Base-by-base conservation (phyloP, 352 stramenopile genomes). In the Ophiocytium majus region DNA sequence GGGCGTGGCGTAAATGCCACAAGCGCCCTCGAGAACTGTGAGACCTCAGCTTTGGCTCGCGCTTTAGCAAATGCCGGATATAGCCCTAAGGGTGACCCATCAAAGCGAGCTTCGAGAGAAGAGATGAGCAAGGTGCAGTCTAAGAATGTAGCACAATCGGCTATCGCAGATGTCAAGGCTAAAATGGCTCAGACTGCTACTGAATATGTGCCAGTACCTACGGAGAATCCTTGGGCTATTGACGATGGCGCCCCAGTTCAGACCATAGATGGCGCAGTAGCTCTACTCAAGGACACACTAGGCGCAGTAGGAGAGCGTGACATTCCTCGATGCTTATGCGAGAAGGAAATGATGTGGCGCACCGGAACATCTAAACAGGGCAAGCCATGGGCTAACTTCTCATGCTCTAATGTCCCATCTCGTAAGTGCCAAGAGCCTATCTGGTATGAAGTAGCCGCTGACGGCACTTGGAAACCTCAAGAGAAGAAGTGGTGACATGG, bases 11-110 rank as follows among this genome's bases (percentile, higher is more conserved):
- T 71, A 23, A 71, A 71, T 71, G 57, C 57, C 28, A 71, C 57
- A 28, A 71, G 57, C 57, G 57, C 57, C 28, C 57, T 71, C 19
- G 57, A 71, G 57, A 71, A 71, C 28, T 71, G 57, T 71, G 57
- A 71, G 57, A 71, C 57, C 23, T 23, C 19, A 23, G 57, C 57
- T 23, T 23, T 71, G 23, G 57, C 19, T 23, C 57, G 57, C 28
- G 57, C 57, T 23, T 28, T 71, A 28, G 57, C 57, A 23, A 71
- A 71, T 71, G 57, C 57, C 28, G 57, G 57, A 23, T 71, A 71
- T 71, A 28, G 19, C 19, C 23, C 57, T 23, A 71, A 71, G 57
- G 57, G 57, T 28, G 28, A 71, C 19, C n/a, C n/a, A n/a, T n/a
- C n/a, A n/a, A n/a, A n/a, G n/a, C 57, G 57, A 71, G 57, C 57